Evolutionary conservation across 805 yeast genomes (phyloP), one percentile per base, ranked within the genome.

Genomic region (Lachancea quebecensis): DNA sequence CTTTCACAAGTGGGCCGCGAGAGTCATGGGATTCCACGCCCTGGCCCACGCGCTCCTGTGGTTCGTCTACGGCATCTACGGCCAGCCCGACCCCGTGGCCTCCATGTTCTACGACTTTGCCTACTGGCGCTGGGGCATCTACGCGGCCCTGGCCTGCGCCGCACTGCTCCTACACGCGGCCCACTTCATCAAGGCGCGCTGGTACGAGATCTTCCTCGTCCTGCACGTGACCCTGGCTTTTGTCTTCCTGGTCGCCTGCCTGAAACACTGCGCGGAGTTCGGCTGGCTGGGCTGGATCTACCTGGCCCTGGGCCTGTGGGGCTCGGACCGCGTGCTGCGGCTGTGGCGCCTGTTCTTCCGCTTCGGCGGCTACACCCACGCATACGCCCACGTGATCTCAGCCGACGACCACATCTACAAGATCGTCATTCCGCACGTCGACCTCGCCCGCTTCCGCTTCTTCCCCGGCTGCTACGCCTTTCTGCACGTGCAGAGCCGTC

Each of bases 1-100:
- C 27, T 76, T 77, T 56, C 96, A 88, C 63, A 81, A 77, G 60
- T 81, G 75, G 74, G 60, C 67, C 16, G 68, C 77, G 1, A 61
- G 76, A 42, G 57, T 65, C 21, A 61, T 68, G 45, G 63, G 70
- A 43, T 28, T 68, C 2, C 60, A 73, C 45, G 59, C 71, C 25
- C 46, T 60, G 3, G 40, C 72, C 4, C 78, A 74, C 52, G 69
- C 69, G 2, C 16, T 30, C 8, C 21, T 44, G 25, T 47, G 50
- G 50, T 38, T 54, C 4, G 60, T 69, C 17, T 74, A 73, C 51
- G 53, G 66, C n/a, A 42, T 55, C 4, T 31, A 30, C 15, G 21
- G 35, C 18, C 28, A 30, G 17, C 32, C 35, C 10, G 18, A 8
- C 10, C 29, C 41, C 16, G 25, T 44, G 11, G 21, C 31, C 21